These are phyloP conservation scores for Podospora australis DNA, from an alignment of 495 filamentous ascomycete species.

Conservation along the genomic window DNA sequence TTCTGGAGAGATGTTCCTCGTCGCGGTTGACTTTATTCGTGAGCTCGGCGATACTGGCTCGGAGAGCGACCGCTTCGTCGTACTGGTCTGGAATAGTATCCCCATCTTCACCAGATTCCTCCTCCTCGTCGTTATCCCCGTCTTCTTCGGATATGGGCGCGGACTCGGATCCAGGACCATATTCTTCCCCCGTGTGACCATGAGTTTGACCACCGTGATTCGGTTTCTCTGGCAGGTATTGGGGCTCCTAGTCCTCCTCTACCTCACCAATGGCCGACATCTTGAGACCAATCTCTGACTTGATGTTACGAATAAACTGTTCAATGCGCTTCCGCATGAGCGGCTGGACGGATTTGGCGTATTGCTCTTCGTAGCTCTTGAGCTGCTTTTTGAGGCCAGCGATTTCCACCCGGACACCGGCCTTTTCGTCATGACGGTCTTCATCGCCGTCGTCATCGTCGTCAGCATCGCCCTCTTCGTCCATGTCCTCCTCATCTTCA, in stretches of 20 bases:
- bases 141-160: too few species aligned
- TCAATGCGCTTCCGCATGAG: slow-evolving; percentile 49
- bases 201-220: too few species aligned
- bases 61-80: too few species aligned
- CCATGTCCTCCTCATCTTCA: slow-evolving; percentile 45
- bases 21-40: too few species aligned
- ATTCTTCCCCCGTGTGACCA: too few species aligned
- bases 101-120: too few species aligned
- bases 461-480: slow-evolving; percentile 38
- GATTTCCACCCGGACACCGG: slow-evolving; percentile 49
- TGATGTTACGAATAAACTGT: slow-evolving; percentile 46
- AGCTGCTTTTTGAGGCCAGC: slow-evolving; percentile 44
- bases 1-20: too few species aligned
- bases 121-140: too few species aligned
- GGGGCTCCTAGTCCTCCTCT: slow-evolving; percentile 37
- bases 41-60: too few species aligned
- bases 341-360: slow-evolving; percentile 31
- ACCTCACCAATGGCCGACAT: slow-evolving; percentile 43
- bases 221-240: too few species aligned
- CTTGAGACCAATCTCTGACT: slow-evolving; percentile 54
- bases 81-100: too few species aligned
- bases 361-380: slow-evolving; percentile 29
- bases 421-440: slow-evolving; percentile 39
- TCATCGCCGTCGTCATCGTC: slow-evolving; percentile 44
- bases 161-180: too few species aligned